A percentile compares a stretch with the other conserved stretches of the same genome.
Conservation (phyloP, 139 green algal species). For the Eudorina sp. region DNA sequence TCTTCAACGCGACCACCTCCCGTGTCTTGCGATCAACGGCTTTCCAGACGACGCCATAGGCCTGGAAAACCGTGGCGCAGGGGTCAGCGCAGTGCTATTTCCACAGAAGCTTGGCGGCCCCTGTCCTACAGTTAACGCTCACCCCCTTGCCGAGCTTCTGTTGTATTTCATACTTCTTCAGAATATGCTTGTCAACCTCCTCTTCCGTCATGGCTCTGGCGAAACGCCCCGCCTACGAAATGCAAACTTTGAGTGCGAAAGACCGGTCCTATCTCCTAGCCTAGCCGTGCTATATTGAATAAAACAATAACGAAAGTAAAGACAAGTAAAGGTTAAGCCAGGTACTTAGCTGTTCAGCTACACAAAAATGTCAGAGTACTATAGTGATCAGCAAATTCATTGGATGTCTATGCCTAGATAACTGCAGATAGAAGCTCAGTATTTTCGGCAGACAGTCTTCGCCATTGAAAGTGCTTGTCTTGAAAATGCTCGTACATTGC, state of each 20-base stretch:
- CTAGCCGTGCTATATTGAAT: no score
- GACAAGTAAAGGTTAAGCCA: no score
- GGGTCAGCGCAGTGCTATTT: not conserved
- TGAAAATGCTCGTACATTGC: no score
- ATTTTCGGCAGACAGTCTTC: no score
- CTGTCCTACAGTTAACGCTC: slow-evolving; percentile 11
- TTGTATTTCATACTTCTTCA: slow-evolving; percentile 95
- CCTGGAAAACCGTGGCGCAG: slow-evolving; percentile 70
- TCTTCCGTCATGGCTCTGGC: slow-evolving; percentile 68
- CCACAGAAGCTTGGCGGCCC: not conserved
- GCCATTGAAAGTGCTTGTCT: no score
- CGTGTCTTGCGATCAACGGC: slow-evolving; percentile 91
- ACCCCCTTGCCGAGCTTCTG: slow-evolving; percentile 95
- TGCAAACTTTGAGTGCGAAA: not conserved
- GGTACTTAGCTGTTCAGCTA: no score
- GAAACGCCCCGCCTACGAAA: not conserved
- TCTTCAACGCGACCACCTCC: slow-evolving; percentile 94
- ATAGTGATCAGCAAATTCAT: no score
- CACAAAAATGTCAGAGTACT: no score
- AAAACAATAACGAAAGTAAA: no score
- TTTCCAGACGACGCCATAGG: slow-evolving; percentile 98
- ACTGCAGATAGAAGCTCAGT: no score
- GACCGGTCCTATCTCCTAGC: not conserved
- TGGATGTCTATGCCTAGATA: no score
- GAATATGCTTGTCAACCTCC: slow-evolving; percentile 95